A percentile compares a stretch with the other conserved stretches of the same genome.
These are phyloP conservation scores for Ustilago vetiveriae DNA, from an alignment of 1,284 basidiomycete genomes.

Conservation along the genomic window DNA sequence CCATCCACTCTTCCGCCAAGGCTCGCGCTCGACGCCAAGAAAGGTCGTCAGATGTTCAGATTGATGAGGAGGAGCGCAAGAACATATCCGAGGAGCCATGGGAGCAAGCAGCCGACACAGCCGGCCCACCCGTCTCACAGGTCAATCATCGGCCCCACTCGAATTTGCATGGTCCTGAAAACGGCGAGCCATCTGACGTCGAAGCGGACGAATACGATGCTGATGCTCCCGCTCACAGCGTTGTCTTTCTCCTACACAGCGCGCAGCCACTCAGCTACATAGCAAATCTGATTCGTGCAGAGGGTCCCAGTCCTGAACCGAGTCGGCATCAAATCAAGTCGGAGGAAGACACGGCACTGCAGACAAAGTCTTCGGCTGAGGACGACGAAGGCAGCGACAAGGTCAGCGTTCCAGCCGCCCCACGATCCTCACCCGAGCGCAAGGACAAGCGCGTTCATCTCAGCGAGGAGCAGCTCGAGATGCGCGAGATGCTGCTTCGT, in stretches of 20 bases:
- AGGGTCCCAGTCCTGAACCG: conserved; percentile 51
- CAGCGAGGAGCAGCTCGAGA: conserved; percentile 33
- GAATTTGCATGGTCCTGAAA: conserved; percentile 41
- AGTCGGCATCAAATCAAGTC: conserved; percentile 26
- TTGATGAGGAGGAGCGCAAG: conserved; percentile 15
- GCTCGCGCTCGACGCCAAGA: conserved; percentile 17
- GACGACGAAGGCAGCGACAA: conserved; percentile 12
- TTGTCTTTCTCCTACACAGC: conserved; percentile 57
- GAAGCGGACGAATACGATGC: conserved; percentile 55
- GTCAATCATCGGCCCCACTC: conserved; percentile 36
- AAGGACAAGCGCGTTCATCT: conserved; percentile 36
- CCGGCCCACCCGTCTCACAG: conserved; percentile 38
- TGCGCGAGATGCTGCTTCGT: conserved; percentile 39
- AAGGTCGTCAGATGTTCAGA: background rate
- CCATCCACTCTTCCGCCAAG: conserved; percentile 31
- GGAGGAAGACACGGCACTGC: background rate
- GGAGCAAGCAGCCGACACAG: conserved; percentile 43
- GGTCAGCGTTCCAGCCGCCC: conserved; percentile 19
- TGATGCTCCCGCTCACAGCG: conserved; percentile 53
- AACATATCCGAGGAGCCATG: conserved; percentile 29
- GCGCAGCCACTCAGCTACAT: conserved; percentile 60
- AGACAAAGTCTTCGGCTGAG: background rate
- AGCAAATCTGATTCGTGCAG: conserved; percentile 54
- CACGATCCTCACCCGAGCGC: conserved; percentile 30
- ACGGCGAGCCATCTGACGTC: conserved; percentile 48